Base-by-base conservation (phyloP, 805 yeast genomes). In the Pichia californica region DNA sequence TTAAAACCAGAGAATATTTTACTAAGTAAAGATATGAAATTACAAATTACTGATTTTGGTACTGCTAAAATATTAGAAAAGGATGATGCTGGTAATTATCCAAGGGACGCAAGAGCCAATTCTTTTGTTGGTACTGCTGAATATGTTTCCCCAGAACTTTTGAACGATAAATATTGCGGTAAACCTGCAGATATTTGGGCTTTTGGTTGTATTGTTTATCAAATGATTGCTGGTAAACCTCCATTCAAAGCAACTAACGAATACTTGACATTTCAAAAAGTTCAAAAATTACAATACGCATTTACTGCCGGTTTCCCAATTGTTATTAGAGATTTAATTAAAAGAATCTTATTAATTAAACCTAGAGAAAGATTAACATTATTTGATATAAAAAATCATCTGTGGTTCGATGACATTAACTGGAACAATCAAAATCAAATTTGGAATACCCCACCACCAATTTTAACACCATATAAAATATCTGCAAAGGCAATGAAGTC, bases 41-140 rank as follows among this genome's bases (percentile, higher is more conserved):
- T 83, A 32, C 82, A 79, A 59, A 71, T 85, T 30, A 85, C 95
- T 1, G 95, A 85, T 64, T 85, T 85, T 59, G 95, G 95, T 21
- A 85, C 95, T 0, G 94, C 94, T 0, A 79, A 81, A 52, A 62
- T 85, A 36, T 61, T 85, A 25, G 86, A 82, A n/a, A 66, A 66
- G 28, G 68, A 68, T 20, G 68, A 61, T 3, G 63, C 70, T n/a
- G 79, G 74, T 31, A 66, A 63, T 9, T 83, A 78, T 55, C 88
- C 89, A 9, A 56, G 71, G 14, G 83, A 83, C 53, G 77, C 79
- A 2, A 71, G 79, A 53, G 88, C 93, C 0, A 81, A 76, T 51
- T 84, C 93, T 0, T 85, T 85, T 64, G 94, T 85, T 25, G 95
- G 95, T 4, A 84, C 91, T 0, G 91, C 91, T 0, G 91, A 83